Conservation (phyloP, 2,329 filamentous ascomycete species). For the Paracamarosporium sp. region DNA sequence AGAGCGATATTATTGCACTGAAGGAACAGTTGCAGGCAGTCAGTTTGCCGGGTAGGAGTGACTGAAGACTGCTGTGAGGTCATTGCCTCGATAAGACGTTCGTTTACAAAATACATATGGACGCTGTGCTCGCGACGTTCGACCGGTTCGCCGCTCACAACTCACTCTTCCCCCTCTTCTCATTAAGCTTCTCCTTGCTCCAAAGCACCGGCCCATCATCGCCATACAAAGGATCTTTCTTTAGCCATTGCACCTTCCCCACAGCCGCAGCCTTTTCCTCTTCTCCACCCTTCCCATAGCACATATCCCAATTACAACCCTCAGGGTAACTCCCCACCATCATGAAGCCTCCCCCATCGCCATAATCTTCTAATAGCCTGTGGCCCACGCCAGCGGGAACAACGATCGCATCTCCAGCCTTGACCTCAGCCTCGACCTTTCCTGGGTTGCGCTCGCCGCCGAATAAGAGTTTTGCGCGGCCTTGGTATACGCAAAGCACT, state of each 20-base stretch:
- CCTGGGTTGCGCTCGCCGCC: slow-evolving; percentile 67
- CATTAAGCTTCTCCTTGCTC: slow-evolving; percentile 24
- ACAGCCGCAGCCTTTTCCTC: slow-evolving; percentile 60
- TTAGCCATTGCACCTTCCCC: slow-evolving; percentile 61
- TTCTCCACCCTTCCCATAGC: slow-evolving; percentile 65
- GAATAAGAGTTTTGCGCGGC: slow-evolving; percentile 68
- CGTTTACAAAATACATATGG: too few relatives aligned
- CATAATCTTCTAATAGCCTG: slow-evolving; percentile 63
- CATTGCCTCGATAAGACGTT: too few relatives aligned
- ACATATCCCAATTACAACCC: slow-evolving; percentile 71
- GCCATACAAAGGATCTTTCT: slow-evolving; percentile 61
- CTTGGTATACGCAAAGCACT: slow-evolving; percentile 65
- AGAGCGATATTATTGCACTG: not conserved
- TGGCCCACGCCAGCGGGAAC: slow-evolving; percentile 71
- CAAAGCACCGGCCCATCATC: slow-evolving; percentile 33
- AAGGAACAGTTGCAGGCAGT: not conserved
- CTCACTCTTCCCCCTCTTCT: slow-evolving; percentile 6
- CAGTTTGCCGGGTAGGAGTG: not conserved
- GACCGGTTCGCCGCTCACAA: too few relatives aligned
- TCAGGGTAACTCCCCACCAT: slow-evolving; percentile 72
- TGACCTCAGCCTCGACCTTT: slow-evolving; percentile 56
- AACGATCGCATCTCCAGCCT: slow-evolving; percentile 67
- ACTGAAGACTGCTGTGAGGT: not conserved
- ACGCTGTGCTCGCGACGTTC: too few relatives aligned
- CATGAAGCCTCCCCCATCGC: slow-evolving; percentile 58